Percentiles rank a stretch among this genome's conserved stretches.
Evolutionary conservation across 2,329 filamentous ascomycete species (phyloP).

Genomic region (Mycosphaerella arachidis): DNA sequence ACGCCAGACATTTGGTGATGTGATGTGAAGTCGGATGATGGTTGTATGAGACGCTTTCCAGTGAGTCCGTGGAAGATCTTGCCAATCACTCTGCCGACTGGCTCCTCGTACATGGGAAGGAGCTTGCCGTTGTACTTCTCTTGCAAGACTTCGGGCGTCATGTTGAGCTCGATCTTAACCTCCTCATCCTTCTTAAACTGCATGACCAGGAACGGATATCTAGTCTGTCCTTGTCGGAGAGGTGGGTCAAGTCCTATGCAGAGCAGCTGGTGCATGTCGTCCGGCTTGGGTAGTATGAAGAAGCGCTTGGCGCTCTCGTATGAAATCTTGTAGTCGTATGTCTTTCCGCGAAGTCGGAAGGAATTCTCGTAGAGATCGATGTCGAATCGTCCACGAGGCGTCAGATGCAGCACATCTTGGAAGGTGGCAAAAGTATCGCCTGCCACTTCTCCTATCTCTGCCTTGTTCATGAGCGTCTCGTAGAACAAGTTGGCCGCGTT

Average conservation of each 20-base stretch:
- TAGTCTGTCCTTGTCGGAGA: constrained; percentile 90
- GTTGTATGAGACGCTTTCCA: constrained; percentile 90
- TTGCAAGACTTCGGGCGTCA: constrained; percentile 83
- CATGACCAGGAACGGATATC: constrained; percentile 98
- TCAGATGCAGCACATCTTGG: constrained; percentile 92
- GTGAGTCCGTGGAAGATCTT: constrained; percentile 93
- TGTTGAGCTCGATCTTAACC: constrained; percentile 91
- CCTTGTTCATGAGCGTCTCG: constrained; percentile 95
- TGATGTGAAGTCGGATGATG: constrained; percentile 88
- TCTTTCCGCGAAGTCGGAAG: constrained; percentile 95
- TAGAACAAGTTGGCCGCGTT: constrained; percentile 98
- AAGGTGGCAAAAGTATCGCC: constrained; percentile 98
- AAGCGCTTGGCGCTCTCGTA: constrained; percentile 98
- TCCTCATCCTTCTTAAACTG: constrained; percentile 98
- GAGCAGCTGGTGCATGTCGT: constrained; percentile 92
- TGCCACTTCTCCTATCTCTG: constrained; percentile 98
- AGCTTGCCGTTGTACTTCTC: constrained; percentile 87
- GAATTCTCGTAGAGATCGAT: constrained; percentile 99
- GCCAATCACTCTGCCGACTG: constrained; percentile 86
- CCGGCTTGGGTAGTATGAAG: constrained; percentile 97
- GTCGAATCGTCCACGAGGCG: constrained; percentile 96
- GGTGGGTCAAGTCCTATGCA: constrained; percentile 92
- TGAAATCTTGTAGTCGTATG: constrained; percentile 99
- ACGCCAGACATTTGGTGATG: constrained; percentile 93
- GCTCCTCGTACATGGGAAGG: constrained; percentile 84